Conservation (phyloP, 176 grass and related monocot genomes). For the Secale cereale region DNA sequence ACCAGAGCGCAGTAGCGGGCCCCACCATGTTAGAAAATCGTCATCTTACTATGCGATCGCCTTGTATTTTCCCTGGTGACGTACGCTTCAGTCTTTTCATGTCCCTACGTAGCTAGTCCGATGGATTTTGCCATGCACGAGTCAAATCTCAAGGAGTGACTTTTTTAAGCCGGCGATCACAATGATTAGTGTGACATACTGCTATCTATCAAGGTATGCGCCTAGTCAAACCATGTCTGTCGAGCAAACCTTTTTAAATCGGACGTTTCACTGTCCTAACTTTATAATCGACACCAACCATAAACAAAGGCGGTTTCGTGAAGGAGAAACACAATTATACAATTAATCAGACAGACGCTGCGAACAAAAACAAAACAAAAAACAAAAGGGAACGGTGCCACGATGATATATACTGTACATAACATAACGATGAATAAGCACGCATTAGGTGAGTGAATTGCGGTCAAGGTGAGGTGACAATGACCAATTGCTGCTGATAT, state of each 20-base stretch:
- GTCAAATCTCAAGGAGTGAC: conserved; percentile 21
- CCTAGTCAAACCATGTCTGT: not conserved
- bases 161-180: not conserved
- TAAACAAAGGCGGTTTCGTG: conserved; percentile 10
- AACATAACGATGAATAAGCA: not conserved
- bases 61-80: not conserved
- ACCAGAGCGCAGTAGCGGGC: not conserved
- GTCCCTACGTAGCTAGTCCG: not conserved
- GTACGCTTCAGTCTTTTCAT: not conserved
- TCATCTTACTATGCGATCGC: not conserved
- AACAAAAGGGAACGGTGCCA: not conserved
- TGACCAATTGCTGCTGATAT: too few relatives aligned
- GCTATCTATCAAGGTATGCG: not conserved
- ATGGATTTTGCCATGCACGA: conserved; percentile 11
- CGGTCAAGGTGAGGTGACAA: not conserved
- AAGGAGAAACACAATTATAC: not conserved
- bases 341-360: not conserved
- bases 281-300: not conserved
- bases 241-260: not conserved
- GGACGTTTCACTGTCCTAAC: not conserved
- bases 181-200: not conserved
- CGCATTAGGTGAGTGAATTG: conserved; percentile 1
- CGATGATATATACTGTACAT: not conserved
- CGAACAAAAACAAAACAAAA: too few relatives aligned
- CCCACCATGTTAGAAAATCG: not conserved